Evolutionary conservation across 2,329 filamentous ascomycete genomes (phyloP), one percentile per base, ranked within the genome.

Genomic region (Elsinoe arachidis): DNA sequence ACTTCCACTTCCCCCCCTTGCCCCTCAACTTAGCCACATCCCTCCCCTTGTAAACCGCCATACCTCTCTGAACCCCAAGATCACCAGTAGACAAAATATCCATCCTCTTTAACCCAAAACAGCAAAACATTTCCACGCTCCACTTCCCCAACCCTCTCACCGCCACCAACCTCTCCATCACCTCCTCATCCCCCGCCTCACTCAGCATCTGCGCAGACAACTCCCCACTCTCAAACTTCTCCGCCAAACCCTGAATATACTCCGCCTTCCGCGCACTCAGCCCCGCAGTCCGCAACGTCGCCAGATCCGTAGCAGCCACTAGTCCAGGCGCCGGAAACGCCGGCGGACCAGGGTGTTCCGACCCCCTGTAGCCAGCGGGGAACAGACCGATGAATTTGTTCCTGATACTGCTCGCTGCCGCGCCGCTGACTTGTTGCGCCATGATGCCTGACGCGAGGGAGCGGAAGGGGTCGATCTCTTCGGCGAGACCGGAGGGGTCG

Each of bases 81-180:
- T 99, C 92, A 0, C 93, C 92, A 1, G 89, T 86, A 19, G 86
- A 90, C 69, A 97, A 96, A 19, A 99, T 88, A 73, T 99, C 92
- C 79, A 90, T 86, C 11, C 91, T 80, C 78, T 96, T 97, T 39
- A 99, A 76, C n/a, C 83, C 88, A 72, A 99, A 97, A 72, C 88
- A 90, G 52, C 91, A 89, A 76, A 99, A 99, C 93, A 99, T 97
- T 76, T 96, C 91, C 12, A 95, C 90, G 49, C 86, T 91, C 93
- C 93, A 97, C 56, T 79, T 80, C 0, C 93, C 93, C 52, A 97
- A 74, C 0, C 93, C 93, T 9, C 92, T 80, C 4, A 99, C 90
- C 1, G 90, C 88, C 49, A 87, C 89, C 49, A 99, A 77, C 69
- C 81, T 86, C 70, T 87, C 82, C 62, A 96, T 78, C 6, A 99